Evolutionary conservation across 257 asterid species (phyloP), one percentile per base, ranked within the genome.

Genomic region (Henckelia pumila): DNA sequence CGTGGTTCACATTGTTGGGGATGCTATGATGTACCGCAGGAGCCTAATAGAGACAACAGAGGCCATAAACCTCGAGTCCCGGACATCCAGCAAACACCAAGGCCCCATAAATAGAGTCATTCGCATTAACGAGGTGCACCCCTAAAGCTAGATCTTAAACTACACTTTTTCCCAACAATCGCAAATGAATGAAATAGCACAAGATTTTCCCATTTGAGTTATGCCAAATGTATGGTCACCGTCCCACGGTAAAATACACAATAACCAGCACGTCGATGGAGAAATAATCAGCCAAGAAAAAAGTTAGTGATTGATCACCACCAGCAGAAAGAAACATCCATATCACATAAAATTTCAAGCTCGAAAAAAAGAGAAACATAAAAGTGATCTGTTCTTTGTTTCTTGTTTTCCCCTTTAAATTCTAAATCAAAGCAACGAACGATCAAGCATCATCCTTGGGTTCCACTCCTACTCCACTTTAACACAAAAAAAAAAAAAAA

Each of bases 311-410:
- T 22, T 8, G 14, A 10, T 30, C 20, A 37, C 33, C 23, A n/a
- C 25, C n/a, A 17, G 22, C 37, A 29, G 9, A 16, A 29, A 22
- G n/a, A n/a, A n/a, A n/a, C n/a, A n/a, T n/a, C n/a, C 17, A 8
- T 28, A 17, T 60, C 33, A 25, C 44, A 28, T 16, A 28, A 28
- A 29, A 49, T 32, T 32, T 35, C 59, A 11, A 37, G 16, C 28
- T 8, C n/a, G 3, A 56, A 32, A 61, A 61, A 20, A 4, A 28
- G 22, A 55, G 9, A 9, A 56, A 37, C 44, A 23, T n/a, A n/a
- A n/a, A n/a, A 71, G 35, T 17, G 50, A 64, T 35, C 59, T 6
- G 29, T 56, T 66, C 55, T 66, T 49, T 21, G 49, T 20, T 26
- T 29, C 47, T 50, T 8, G 55, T 47, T 16, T 47, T 17, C 14